These are phyloP conservation scores for Paragyromitra xinjiangensis DNA, from an alignment of 495 filamentous ascomycete genomes.

Conservation along the genomic window DNA sequence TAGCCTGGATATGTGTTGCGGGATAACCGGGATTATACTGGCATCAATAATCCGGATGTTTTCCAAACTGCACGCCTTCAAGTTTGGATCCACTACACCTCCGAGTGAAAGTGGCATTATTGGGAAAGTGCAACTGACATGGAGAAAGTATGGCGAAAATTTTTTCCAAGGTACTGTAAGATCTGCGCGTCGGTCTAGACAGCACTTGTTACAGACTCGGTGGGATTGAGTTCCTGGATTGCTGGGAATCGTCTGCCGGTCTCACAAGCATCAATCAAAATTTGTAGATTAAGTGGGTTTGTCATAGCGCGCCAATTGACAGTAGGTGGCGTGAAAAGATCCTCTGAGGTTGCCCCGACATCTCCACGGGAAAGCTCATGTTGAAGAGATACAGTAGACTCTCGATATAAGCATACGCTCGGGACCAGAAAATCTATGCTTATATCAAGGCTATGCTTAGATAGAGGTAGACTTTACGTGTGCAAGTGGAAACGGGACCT, in stretches of 20 bases:
- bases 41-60: slow-evolving; percentile 65
- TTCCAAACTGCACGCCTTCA: slow-evolving; percentile 62
- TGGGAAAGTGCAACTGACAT: slow-evolving; percentile 53
- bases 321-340: slow-evolving; percentile 7
- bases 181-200: neutral
- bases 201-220: neutral
- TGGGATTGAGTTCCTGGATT: slow-evolving; percentile 52
- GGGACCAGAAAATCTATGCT: too few species aligned
- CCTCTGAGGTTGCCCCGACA: neutral
- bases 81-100: slow-evolving; percentile 60
- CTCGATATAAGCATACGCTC: too few species aligned
- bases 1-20: too few species aligned
- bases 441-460: too few species aligned
- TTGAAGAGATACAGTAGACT: slow-evolving; percentile 1
- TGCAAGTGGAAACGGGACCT: too few species aligned
- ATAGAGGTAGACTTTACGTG: too few species aligned
- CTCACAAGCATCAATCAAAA: slow-evolving; percentile 48
- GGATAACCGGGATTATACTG: slow-evolving; percentile 39
- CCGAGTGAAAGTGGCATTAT: slow-evolving; percentile 62
- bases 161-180: slow-evolving; percentile 2
- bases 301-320: slow-evolving; percentile 20
- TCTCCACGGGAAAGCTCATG: slow-evolving; percentile 19
- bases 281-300: slow-evolving; percentile 5
- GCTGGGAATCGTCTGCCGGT: slow-evolving; percentile 58
- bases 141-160: slow-evolving; percentile 26